A percentile compares a stretch with the other conserved stretches of the same genome.
Evolutionary conservation across 169 alveolate genomes (phyloP).

Genomic region (Plasmodium falciparum): DNA sequence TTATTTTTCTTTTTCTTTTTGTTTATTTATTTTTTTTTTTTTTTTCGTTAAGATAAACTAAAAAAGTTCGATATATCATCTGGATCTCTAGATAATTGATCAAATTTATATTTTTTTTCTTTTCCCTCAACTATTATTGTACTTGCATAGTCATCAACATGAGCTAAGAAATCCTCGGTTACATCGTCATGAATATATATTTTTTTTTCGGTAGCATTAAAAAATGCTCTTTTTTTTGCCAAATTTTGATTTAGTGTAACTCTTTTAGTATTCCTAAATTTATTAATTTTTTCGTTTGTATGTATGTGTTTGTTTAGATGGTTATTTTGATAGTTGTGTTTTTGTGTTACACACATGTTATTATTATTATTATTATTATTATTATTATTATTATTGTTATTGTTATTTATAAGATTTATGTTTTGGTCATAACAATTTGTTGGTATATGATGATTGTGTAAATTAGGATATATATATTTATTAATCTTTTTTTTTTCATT

Average conservation of each 20-base stretch:
- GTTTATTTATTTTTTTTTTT: not conserved
- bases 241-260: conserved; percentile 64
- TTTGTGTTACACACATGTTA: no score
- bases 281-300: conserved; percentile 42
- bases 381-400: no score
- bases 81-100: conserved; percentile 1
- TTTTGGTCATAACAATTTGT: no score
- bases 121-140: conserved; percentile 1
- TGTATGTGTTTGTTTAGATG: not conserved
- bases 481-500: not conserved
- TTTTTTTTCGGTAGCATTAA: conserved; percentile 31
- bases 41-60: not conserved
- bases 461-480: not conserved
- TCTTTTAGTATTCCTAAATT: conserved; percentile 51
- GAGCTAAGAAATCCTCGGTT: conserved; percentile 42
- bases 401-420: no score
- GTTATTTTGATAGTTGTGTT: not conserved
- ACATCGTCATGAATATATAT: not conserved
- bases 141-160: conserved; percentile 27
- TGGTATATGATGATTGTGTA: no score
- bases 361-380: no score
- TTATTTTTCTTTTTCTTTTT: not conserved
- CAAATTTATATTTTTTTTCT: conserved; percentile 1
- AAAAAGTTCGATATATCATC: conserved; percentile 8
- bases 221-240: conserved; percentile 53